Base-by-base conservation (phyloP, 148 eudicot species). In the Beta vulgaris region DNA sequence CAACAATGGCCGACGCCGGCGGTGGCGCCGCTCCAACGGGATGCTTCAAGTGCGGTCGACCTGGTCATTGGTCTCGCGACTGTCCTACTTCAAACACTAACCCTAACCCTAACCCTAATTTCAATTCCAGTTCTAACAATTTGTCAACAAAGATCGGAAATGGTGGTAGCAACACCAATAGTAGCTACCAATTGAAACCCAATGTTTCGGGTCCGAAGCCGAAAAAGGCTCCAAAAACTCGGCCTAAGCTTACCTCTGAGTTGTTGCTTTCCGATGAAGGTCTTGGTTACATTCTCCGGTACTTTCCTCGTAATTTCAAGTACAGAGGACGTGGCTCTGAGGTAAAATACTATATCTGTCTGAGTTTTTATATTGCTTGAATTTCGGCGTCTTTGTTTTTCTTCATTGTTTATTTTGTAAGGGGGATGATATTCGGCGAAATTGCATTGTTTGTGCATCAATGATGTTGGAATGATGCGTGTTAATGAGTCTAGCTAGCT, bases 31-130 rank as follows among this genome's bases (percentile, higher is more conserved):
- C 86, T 9, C 97, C 99, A 9, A 95, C 99, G 0, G 99, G 99
- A 0, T 95, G 99, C 83, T 95, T 86, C 88, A 92, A 95, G 80
- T 95, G 99, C 84, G 99, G 99, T 54, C 90, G 92, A 2, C 97
- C 99, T 1, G 99, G 99, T 10, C 99, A 95, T 81, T 95, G 99
- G 97, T 90, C 99, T 23, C 91, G 98, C 44, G 99, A 95, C 79
- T 95, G 97, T 73, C 97, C 93, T 28, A 84, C 89, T 39, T 79
- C 82, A 10, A 42, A 78, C 31, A 2, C 76, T 54, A 78, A 80
- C 72, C 74, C 91, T 36, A 83, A 69, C 60, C 8, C 86, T 44
- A 72, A 82, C 73, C 59, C 81, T 58, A 74, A 72, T 78, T 40
- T 80, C 70, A 73, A 73, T 35, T 21, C 70, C 15, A 68, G 68